Percentiles rank a stretch among this genome's conserved stretches.
Evolutionary conservation across 768 basidiomycete species (phyloP).

Genomic region (Mycena olivaceomarginata): DNA sequence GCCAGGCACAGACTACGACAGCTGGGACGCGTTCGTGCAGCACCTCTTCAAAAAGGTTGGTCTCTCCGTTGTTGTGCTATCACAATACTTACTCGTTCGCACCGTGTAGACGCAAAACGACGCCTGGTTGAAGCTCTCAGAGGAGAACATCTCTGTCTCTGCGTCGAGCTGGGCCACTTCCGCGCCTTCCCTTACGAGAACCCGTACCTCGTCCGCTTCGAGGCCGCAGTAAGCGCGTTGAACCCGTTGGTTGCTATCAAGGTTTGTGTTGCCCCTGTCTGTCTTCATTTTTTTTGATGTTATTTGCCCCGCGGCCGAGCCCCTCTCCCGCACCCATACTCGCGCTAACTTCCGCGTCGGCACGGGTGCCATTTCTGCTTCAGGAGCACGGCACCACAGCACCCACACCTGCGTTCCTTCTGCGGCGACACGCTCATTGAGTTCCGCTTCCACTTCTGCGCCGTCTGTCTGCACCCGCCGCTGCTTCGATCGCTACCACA

Average conservation of each 20-base stretch:
- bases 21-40: conserved; percentile 86
- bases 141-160: conserved; percentile 88
- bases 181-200: conserved; percentile 93
- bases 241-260: conserved; percentile 93
- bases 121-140: conserved; percentile 91
- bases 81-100: too few species aligned
- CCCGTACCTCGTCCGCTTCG: conserved; percentile 86
- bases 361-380: too few species aligned
- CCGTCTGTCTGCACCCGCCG: too few species aligned
- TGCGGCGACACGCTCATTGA: too few species aligned
- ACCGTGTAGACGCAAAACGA: conserved; percentile 81
- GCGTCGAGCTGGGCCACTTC: conserved; percentile 81
- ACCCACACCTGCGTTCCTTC: too few species aligned
- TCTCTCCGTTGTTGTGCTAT: too few species aligned
- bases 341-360: too few species aligned
- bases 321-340: too few species aligned
- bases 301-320: too few species aligned
- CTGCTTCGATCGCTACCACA: too few species aligned
- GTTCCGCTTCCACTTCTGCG: too few species aligned
- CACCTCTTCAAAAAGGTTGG: conserved; percentile 80
- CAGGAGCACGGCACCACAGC: too few species aligned
- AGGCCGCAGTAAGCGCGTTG: conserved; percentile 82
- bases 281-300: background rate
- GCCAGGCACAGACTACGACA: conserved; percentile 82
- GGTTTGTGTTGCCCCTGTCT: conserved; percentile 34